A percentile compares a stretch with the other conserved stretches of the same genome.
Evolutionary conservation across 345 rosid genomes (phyloP).

Genomic region (Turritis glabra): DNA sequence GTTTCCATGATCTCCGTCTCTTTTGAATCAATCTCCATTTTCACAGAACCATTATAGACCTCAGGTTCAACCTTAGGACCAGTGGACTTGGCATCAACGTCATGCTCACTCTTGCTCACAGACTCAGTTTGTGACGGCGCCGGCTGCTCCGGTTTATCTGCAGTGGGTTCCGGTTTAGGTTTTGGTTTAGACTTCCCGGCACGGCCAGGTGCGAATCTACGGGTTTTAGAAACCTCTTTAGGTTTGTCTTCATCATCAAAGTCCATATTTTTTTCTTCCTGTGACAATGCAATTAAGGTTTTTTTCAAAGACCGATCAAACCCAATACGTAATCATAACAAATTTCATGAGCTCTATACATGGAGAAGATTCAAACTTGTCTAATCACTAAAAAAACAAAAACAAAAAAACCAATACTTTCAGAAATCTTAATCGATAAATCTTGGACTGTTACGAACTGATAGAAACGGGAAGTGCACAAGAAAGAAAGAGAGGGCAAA

Average conservation of each 20-base stretch:
- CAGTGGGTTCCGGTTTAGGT: slow-evolving; percentile 39
- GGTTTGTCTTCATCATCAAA: slow-evolving; percentile 59
- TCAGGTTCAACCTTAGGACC: slow-evolving; percentile 39
- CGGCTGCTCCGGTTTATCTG: slow-evolving; percentile 16
- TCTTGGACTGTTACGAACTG: neutral
- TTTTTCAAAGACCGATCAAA: neutral
- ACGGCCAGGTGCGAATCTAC: slow-evolving; percentile 61
- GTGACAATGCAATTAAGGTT: neutral
- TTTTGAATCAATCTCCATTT: slow-evolving; percentile 57
- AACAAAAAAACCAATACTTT: neutral
- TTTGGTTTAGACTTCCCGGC: slow-evolving; percentile 42
- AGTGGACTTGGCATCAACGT: slow-evolving; percentile 37
- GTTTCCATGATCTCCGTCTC: slow-evolving; percentile 31
- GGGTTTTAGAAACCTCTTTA: slow-evolving; percentile 47
- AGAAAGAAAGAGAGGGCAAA: neutral
- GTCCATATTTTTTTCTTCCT: slow-evolving; percentile 50
- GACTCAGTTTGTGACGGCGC: slow-evolving; percentile 9
- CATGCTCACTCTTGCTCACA: slow-evolving; percentile 39
- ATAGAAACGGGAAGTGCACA: neutral
- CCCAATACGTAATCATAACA: neutral
- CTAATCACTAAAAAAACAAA: neutral
- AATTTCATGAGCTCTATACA: neutral
- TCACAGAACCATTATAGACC: slow-evolving; percentile 40
- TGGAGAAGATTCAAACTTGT: neutral
- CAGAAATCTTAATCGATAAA: neutral